Evolutionary conservation across 768 basidiomycete genomes (phyloP).

Genomic region (Cubamyces lactineus): DNA sequence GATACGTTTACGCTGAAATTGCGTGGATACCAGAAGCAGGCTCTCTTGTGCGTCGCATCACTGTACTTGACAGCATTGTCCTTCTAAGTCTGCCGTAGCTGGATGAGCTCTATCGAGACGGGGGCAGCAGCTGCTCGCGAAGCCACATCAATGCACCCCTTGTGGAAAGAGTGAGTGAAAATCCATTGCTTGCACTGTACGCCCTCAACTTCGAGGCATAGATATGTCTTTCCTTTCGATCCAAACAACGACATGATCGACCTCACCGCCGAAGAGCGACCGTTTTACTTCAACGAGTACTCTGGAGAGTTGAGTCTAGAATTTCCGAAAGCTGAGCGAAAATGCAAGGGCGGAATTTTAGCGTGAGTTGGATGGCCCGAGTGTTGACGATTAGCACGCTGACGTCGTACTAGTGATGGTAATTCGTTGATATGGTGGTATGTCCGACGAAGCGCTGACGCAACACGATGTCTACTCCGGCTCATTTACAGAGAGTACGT

Average conservation of each 20-base stretch:
- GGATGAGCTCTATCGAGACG: slow-evolving; percentile 90
- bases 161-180: slow-evolving; percentile 84
- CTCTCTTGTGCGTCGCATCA: slow-evolving; percentile 59
- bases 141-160: slow-evolving; percentile 80
- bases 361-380: slow-evolving; percentile 52
- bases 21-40: slow-evolving; percentile 93
- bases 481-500: slow-evolving; percentile 24
- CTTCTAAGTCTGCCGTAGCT: slow-evolving; percentile 46
- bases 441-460: neutral
- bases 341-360: slow-evolving; percentile 84
- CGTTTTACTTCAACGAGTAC: slow-evolving; percentile 90
- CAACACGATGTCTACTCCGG: no score
- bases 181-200: neutral
- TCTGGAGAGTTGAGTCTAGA: slow-evolving; percentile 86
- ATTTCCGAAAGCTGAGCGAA: slow-evolving; percentile 80
- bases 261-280: slow-evolving; percentile 75
- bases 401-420: neutral
- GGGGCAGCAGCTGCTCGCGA: slow-evolving; percentile 72
- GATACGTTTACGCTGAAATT: slow-evolving; percentile 75
- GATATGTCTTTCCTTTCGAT: slow-evolving; percentile 74
- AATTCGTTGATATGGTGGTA: neutral
- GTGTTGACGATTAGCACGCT: neutral
- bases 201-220: slow-evolving; percentile 33
- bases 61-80: neutral
- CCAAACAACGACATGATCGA: slow-evolving; percentile 67